Evolutionary conservation across 2,329 filamentous ascomycete genomes (phyloP), one percentile per base, ranked within the genome.

Genomic region (Didymella pinodella): DNA sequence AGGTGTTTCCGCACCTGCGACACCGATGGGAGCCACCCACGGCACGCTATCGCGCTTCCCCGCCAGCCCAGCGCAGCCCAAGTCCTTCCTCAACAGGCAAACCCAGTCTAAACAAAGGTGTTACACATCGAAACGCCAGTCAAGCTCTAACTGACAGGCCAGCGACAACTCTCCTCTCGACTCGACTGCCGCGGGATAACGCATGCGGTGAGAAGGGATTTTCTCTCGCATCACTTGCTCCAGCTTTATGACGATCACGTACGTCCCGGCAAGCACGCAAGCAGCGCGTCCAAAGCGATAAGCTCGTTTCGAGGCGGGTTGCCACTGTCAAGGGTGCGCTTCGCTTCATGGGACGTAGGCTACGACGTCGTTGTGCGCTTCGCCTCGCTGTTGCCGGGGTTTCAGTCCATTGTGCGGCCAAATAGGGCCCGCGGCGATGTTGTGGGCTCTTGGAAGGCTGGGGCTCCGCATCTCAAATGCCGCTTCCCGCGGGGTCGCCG

Each of bases 81-180:
- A 54, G 50, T n/a, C 18, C 45, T 45, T 44, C 50, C 51, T 12
- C 32, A 47, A 59, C 56, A 8, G 12, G 50, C 41, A 41, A 54
- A 29, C 56, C 56, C 46, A 50, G 56, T 50, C 56, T 38, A 50
- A 43, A 20, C 16, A 18, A 29, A 16, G 32, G 20, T 54, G 46
- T 59, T 59, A 54, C 56, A 50, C 46, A 59, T 54, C 41, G 47
- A 59, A 59, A 59, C 47, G 29, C 34, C 40, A 36, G 22, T 40
- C 55, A 49, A 58, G 55, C 48, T 46, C n/a, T 46, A 14, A 20
- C 16, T 46, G 56, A 54, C 56, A 54, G 50, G 45, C 45, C 46
- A 54, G 4, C 12, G 12, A 34, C 16, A 22, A 41, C 46, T 41
- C 2, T 26, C 6, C 5, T 18, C 20, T 38, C 41, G 40, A 54